A percentile compares a stretch with the other conserved stretches of the same genome.
Evolutionary conservation across 208 protist genomes (phyloP).

Genomic region (Willaertia magna): DNA sequence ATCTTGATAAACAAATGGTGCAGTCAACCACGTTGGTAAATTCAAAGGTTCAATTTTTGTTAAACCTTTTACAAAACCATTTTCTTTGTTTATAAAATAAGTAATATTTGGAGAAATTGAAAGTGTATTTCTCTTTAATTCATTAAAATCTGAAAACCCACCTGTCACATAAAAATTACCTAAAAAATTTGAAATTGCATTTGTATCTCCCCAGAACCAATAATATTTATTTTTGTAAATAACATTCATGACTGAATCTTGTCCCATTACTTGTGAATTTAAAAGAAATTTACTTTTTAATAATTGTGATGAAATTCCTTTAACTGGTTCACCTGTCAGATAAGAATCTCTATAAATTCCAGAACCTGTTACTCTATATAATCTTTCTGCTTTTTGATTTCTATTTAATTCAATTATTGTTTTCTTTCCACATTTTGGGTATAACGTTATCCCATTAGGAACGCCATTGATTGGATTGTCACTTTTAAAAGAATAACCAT

Average conservation of each 20-base stretch:
- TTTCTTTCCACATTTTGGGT: no score
- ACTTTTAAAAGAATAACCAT: slow-evolving; percentile 6
- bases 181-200: not conserved
- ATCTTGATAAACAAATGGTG: not conserved
- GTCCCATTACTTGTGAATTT: not conserved
- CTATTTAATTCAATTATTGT: not conserved
- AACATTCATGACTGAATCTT: not conserved
- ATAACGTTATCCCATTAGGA: no score
- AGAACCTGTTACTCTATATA: not conserved
- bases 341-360: not conserved
- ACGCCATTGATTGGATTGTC: no score
- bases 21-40: not conserved
- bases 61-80: not conserved
- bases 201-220: not conserved
- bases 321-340: not conserved
- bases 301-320: not conserved
- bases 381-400: not conserved
- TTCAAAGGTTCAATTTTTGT: not conserved
- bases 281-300: not conserved
- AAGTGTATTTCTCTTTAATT: not conserved
- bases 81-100: not conserved
- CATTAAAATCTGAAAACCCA: not conserved
- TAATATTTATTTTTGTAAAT: not conserved
- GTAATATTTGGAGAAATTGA: not conserved
- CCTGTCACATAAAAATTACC: not conserved